Evolutionary conservation across 768 basidiomycete species (phyloP).

Genomic region (Mycena metata): DNA sequence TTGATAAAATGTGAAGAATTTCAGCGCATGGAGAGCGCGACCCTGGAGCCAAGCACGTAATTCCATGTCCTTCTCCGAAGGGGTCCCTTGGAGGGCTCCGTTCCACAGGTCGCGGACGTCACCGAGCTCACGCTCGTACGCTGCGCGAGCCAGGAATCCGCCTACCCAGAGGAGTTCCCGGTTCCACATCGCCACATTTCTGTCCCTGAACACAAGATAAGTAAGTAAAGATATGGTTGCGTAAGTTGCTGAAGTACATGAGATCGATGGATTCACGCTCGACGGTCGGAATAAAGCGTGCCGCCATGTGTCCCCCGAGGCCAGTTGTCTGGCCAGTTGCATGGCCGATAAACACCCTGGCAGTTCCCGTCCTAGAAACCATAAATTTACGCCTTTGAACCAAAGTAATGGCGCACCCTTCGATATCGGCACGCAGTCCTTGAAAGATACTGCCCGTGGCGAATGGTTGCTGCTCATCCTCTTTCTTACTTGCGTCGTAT

Average conservation of each 20-base stretch:
- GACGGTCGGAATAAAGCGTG: constrained; percentile 94
- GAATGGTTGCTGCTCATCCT: constrained; percentile 71
- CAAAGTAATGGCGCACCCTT: constrained; percentile 65
- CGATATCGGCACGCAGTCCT: constrained; percentile 87
- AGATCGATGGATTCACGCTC: constrained; percentile 95
- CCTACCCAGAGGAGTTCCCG: constrained; percentile 88
- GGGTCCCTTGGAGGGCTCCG: constrained; percentile 52
- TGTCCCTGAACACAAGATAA: constrained; percentile 65
- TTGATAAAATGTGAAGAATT: constrained; percentile 90
- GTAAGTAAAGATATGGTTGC: constrained; percentile 1
- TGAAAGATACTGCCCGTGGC: constrained; percentile 87
- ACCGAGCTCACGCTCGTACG: constrained; percentile 87
- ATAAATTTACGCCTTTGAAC: constrained; percentile 4
- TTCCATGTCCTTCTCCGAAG: constrained; percentile 53
- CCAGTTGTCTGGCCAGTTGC: constrained; percentile 95
- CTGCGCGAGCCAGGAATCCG: constrained; percentile 80
- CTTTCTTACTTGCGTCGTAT: constrained; percentile 78
- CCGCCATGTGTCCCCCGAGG: constrained; percentile 71
- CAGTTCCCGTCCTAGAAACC: constrained; percentile 66
- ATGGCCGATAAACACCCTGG: constrained; percentile 92
- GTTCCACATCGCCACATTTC: constrained; percentile 91
- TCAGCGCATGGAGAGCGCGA: constrained; percentile 82
- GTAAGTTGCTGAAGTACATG: constrained; percentile 64
- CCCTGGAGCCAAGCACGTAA: constrained; percentile 64
- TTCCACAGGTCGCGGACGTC: constrained; percentile 74